phyloP scores from a whole-genome alignment of 1,284 basidiomycete species.

The Cryptococcus wingfieldii region DNA sequence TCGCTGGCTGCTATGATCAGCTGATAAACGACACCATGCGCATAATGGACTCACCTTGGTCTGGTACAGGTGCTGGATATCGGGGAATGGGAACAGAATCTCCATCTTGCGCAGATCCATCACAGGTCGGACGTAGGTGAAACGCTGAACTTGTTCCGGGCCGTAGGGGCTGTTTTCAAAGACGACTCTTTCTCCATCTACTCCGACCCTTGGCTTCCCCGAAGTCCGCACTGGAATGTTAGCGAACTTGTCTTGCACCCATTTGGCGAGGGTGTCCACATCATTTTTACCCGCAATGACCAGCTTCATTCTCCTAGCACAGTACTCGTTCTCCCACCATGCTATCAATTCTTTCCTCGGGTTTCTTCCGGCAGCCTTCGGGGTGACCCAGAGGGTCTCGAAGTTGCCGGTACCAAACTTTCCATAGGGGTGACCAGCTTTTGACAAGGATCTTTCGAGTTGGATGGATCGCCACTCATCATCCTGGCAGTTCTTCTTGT shows the following conservation, averaged over 20 bases:
- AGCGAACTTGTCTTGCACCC: constrained; percentile 45
- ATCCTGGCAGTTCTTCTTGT: constrained; percentile 95
- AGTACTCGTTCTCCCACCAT: constrained; percentile 94
- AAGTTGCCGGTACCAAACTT: constrained; percentile 92
- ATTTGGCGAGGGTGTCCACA: constrained; percentile 43
- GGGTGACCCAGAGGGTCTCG: constrained; percentile 69
- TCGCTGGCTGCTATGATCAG: constrained; percentile 56
- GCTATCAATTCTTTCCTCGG: constrained; percentile 85
- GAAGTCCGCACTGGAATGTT: constrained; percentile 41
- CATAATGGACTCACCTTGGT: constrained; percentile 54
- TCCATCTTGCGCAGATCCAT: constrained; percentile 85
- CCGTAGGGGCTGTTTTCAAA: constrained; percentile 76
- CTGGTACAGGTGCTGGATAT: constrained; percentile 73
- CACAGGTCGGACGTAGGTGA: constrained; percentile 83
- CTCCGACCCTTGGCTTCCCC: constrained; percentile 28
- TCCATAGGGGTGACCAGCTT: constrained; percentile 75
- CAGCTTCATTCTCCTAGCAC: constrained; percentile 88
- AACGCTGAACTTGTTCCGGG: constrained; percentile 62
- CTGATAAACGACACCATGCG: neutral
- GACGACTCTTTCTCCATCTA: constrained; percentile 47
- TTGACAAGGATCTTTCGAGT: constrained; percentile 82
- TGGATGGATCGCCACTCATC: constrained; percentile 96
- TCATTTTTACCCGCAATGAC: constrained; percentile 85
- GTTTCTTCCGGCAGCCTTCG: constrained; percentile 64
- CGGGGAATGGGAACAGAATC: constrained; percentile 81